These are phyloP conservation scores for Alternaria incomplexa DNA, from an alignment of 2,329 filamentous ascomycete species.

Conservation along the genomic window DNA sequence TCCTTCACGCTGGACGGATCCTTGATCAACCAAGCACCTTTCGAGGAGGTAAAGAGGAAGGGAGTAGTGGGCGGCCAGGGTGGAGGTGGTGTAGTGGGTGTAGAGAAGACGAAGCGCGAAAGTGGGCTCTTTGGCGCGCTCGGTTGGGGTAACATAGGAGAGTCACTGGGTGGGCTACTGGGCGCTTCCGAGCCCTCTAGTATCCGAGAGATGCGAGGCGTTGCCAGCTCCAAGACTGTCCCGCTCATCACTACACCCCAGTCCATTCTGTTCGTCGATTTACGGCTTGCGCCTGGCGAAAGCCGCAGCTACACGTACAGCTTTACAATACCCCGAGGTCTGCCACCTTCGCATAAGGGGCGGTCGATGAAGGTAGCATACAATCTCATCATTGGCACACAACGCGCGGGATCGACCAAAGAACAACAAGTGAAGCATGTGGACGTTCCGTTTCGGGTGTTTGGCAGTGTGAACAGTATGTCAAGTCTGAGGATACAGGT, in stretches of 20 bases:
- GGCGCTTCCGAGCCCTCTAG: conserved; percentile 87
- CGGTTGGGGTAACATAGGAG: conserved; percentile 87
- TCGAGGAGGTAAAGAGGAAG: conserved; percentile 95
- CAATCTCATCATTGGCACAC: conserved; percentile 88
- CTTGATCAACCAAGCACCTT: conserved; percentile 83
- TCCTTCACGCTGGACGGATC: conserved; percentile 93
- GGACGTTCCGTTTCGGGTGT: conserved; percentile 88
- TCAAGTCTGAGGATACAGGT: background rate
- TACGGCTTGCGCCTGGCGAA: conserved; percentile 85
- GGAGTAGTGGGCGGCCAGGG: conserved; percentile 84
- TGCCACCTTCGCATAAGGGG: conserved; percentile 90
- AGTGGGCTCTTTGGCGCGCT: conserved; percentile 82
- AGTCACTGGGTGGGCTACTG: conserved; percentile 85
- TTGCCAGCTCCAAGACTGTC: conserved; percentile 83
- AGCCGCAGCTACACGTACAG: conserved; percentile 86
- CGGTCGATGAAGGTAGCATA: conserved; percentile 95
- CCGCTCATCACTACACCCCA: conserved; percentile 94
- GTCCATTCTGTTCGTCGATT: conserved; percentile 92
- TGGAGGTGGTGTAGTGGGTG: conserved; percentile 82
- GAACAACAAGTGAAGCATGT: conserved; percentile 85
- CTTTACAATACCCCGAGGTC: conserved; percentile 81
- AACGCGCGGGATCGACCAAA: conserved; percentile 77
- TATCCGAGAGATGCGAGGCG: conserved; percentile 92
- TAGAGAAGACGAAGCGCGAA: conserved; percentile 76
- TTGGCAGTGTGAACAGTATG: conserved; percentile 84